These are phyloP conservation scores for Microdochium trichocladiopsis DNA, from an alignment of 2,329 filamentous ascomycete genomes.

Conservation along the genomic window DNA sequence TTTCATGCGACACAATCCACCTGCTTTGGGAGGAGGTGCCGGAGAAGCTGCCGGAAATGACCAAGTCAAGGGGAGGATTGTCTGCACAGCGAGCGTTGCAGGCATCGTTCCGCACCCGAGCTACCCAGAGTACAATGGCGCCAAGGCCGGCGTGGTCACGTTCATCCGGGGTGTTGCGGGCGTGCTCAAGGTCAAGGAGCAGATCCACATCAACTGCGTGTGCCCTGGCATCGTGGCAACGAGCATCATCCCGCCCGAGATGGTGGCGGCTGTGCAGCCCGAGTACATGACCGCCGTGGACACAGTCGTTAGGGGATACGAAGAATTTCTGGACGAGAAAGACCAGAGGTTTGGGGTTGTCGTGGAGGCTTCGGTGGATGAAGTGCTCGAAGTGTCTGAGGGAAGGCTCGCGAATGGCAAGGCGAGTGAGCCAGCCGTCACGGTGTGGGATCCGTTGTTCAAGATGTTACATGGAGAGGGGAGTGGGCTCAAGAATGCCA, in stretches of 20 bases:
- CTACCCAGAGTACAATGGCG: conserved; percentile 41
- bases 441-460: conserved; percentile 41
- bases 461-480: conserved; percentile 33
- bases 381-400: conserved; percentile 13
- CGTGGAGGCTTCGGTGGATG: conserved; percentile 35
- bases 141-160: conserved; percentile 38
- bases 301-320: conserved; percentile 37
- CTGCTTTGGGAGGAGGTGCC: conserved; percentile 31
- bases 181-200: conserved; percentile 34
- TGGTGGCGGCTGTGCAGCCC: conserved; percentile 30
- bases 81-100: conserved; percentile 30
- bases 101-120: conserved; percentile 32
- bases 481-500: conserved; percentile 30
- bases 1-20: conserved; percentile 43
- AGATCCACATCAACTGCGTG: conserved; percentile 39
- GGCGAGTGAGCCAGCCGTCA: conserved; percentile 31
- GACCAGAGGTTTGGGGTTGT: conserved; percentile 30
- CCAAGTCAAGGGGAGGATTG: conserved; percentile 26
- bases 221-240: conserved; percentile 40
- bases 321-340: conserved; percentile 32
- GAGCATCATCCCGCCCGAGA: conserved; percentile 32
- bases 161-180: conserved; percentile 31
- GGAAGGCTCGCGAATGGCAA: conserved; percentile 28
- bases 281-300: conserved; percentile 29
- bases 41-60: no score